Percentiles rank a stretch among this genome's conserved stretches.
Conservation (phyloP, 176 grass and related monocot species). For the Raddia guianensis region DNA sequence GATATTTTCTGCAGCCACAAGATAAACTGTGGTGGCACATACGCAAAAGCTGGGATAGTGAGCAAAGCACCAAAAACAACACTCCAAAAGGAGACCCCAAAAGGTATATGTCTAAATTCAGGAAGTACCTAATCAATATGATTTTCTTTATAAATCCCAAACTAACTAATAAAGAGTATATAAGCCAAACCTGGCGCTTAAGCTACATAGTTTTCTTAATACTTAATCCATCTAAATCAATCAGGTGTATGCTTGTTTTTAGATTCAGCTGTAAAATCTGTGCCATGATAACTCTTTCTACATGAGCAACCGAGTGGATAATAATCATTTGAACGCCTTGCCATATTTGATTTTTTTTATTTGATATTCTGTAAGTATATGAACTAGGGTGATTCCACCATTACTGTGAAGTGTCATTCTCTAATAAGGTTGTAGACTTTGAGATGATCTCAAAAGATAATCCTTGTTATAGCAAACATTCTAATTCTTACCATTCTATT, state of each 20-base stretch:
- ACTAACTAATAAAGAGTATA: constrained; percentile 8
- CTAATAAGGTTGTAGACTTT: not conserved
- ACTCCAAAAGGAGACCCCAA: constrained; percentile 44
- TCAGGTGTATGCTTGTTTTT: constrained; percentile 17
- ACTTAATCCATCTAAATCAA: constrained; percentile 15
- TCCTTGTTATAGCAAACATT: not conserved
- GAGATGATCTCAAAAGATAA: constrained; percentile 9
- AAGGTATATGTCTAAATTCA: constrained; percentile 50
- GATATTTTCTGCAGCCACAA: constrained; percentile 64
- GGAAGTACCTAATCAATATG: not conserved
- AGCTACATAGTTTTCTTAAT: not conserved
- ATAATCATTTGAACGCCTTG: not conserved
- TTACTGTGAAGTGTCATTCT: not conserved
- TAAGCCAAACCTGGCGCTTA: not conserved
- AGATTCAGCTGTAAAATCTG: not conserved
- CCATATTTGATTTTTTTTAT: not conserved
- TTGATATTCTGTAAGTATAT: constrained; percentile 17
- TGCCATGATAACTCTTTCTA: constrained; percentile 12
- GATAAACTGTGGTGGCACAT: constrained; percentile 52
- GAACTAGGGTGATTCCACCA: not conserved
- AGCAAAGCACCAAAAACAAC: constrained; percentile 1
- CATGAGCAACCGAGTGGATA: not conserved
- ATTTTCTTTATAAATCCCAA: constrained; percentile 30
- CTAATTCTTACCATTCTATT: not conserved
- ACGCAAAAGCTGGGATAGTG: constrained; percentile 27